Evolutionary conservation across 1,284 basidiomycete species (phyloP).

Genomic region (Laetiporus sulphureus): DNA sequence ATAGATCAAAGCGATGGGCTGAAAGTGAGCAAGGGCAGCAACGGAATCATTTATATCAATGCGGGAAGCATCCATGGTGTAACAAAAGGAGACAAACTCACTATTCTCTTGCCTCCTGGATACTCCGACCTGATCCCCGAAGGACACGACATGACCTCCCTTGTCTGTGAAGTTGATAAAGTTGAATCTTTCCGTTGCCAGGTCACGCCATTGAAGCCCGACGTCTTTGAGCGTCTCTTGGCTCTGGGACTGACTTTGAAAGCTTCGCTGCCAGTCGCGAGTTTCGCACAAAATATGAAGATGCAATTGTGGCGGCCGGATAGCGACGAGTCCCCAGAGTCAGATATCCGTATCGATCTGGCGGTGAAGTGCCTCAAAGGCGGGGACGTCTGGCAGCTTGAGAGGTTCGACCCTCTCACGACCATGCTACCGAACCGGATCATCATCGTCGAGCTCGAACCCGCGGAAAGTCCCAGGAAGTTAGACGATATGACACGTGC

Average conservation of each 20-base stretch:
- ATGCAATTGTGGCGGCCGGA: background rate
- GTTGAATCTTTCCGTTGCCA: background rate
- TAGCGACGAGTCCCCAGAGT: background rate
- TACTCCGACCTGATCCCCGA: background rate
- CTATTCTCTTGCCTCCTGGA: background rate
- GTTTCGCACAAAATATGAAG: background rate
- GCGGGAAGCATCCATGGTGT: constrained; percentile 10
- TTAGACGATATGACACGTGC: background rate
- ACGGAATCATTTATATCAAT: background rate
- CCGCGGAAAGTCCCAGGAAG: no score
- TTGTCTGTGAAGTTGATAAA: background rate
- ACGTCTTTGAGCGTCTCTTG: background rate
- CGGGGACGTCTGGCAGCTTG: background rate
- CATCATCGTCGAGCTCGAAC: no score
- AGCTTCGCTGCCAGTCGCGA: background rate
- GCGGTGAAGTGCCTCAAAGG: background rate
- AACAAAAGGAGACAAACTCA: constrained; percentile 7
- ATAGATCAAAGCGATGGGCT: background rate
- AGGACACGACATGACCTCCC: background rate
- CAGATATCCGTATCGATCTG: background rate
- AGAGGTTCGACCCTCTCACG: constrained; percentile 1
- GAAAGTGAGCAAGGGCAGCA: no score
- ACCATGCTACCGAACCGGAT: background rate
- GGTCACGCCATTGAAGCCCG: no score
- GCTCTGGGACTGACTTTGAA: background rate